Base-by-base conservation (phyloP, 192 early-diverging fungal genomes). In the Gryganskiella cystojenkinii region DNA sequence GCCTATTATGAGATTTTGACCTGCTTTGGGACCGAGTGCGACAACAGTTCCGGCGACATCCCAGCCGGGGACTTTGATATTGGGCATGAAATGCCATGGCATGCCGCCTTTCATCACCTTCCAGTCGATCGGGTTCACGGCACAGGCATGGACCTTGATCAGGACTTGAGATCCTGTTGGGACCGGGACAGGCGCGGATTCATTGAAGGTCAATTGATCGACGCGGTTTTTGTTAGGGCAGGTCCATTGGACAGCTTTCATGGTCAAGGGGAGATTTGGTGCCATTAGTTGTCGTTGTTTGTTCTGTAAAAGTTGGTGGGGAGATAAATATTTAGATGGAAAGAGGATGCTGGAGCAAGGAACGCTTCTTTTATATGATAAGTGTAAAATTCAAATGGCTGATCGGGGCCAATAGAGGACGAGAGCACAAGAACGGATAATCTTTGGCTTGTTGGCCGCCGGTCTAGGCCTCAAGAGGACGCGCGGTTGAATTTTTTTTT, bases 51-150 rank as follows among this genome's bases (percentile, higher is more conserved):
- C 81, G 15, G 73, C 33, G 35, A 71, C 31, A 54, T 71, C 70
- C 14, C 71, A 44, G 33, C 66, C 60, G 2, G 68, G 64, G 40
- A 71, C 55, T 42, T 69, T 79, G 30, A 71, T 24, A 17, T 37
- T 58, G 24, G 75, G 58, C 60, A 68, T 64, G 19, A 64, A 28
- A 1, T 63, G 30, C 5, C 47, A 25, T 0, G 65, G 30, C 10
- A 69, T 5, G 13, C 0, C 61, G 10, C 81, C 74, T 33, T 37
- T 45, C 75, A 75, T 78, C 30, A 79, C 14, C 37, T 82, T 79
- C 59, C 66, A 82, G 17, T 82, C 81, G 15, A 72, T 47, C 19
- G 81, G 81, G 49, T 82, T 82, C 20, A 82, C 31, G 4, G 73
- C 68, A 2, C 73, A 17, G 11, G 81, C 81, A 44, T 69, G 47